Evolutionary conservation across 805 yeast genomes (phyloP), one percentile per base, ranked within the genome.

Genomic region (Candida sphagnicola): DNA sequence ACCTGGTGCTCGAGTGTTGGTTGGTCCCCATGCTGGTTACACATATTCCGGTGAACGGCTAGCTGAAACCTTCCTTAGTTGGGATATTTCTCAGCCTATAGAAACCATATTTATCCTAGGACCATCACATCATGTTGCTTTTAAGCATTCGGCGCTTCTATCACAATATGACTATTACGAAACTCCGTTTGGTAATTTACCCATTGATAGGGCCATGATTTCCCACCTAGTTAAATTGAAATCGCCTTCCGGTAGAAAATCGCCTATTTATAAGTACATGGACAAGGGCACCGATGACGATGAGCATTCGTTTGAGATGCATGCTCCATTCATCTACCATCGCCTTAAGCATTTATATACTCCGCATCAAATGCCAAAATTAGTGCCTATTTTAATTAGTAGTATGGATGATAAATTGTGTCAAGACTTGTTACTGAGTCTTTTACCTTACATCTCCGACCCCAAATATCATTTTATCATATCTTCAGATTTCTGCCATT

Each of bases 271-370:
- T 45, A 64, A 67, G 41, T 59, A 56, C 39, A 84, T 89, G 95
- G 57, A 69, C 18, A 45, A 57, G 2, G 73, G 67, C 0, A 70
- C 71, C 11, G 99, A 93, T 57, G 78, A 80, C 42, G 84, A 82
- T 13, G 99, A 93, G 57, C 99, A 93, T 57, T 82, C 93, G 37
- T 77, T 93, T 51, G 99, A 93, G 53, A 86, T 93, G 96, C 98
- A 93, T 59, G 74, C 83, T 54, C 96, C 98, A 0, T 81, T 77
- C 43, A 62, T 86, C 6, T 71, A 75, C 49, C 71, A 76, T 42
- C 62, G 72, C 38, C 68, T 81, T 8, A 49, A 63, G 16, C 49
- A 53, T 2, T 46, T 53, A 4, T 50, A 55, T 6, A 49, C 60
- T 41, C 14, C n/a, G 10, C 14, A 10, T 15, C 45, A 68, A 47